Evolutionary conservation across 192 early-diverging fungal genomes (phyloP).

Genomic region (Coemansia brasiliensis): DNA sequence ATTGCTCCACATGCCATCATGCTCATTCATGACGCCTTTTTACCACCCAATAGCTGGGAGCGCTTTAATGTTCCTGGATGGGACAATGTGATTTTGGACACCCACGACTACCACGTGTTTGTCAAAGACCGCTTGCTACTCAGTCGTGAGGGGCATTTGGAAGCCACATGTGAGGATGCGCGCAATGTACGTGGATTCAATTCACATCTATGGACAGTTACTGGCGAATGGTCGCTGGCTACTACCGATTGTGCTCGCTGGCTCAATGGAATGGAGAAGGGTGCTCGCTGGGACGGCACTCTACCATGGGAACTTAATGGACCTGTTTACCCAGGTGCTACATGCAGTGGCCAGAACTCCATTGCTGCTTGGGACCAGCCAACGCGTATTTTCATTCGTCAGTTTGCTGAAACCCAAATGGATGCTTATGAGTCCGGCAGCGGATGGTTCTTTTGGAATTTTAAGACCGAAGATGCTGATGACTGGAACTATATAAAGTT

Average conservation of each 20-base stretch:
- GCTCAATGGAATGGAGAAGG: constrained; percentile 65
- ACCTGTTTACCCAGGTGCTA: constrained; percentile 48
- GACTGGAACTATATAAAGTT: constrained; percentile 75
- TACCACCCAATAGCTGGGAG: constrained; percentile 42
- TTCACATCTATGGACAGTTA: constrained; percentile 57
- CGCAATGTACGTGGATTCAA: constrained; percentile 41
- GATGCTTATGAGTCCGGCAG: constrained; percentile 66
- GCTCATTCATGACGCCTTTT: constrained; percentile 53
- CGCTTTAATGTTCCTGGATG: constrained; percentile 40
- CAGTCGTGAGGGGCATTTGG: constrained; percentile 32
- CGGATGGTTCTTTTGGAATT: constrained; percentile 79
- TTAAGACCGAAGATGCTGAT: constrained; percentile 69
- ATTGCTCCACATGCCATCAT: constrained; percentile 36
- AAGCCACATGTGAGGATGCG: constrained; percentile 37
- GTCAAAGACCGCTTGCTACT: constrained; percentile 35
- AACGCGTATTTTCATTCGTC: constrained; percentile 57
- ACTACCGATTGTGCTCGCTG: constrained; percentile 70
- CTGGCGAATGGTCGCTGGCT: constrained; percentile 74
- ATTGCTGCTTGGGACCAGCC: constrained; percentile 47
- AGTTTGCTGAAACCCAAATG: constrained; percentile 66
- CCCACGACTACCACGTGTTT: constrained; percentile 58
- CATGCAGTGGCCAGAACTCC: constrained; percentile 55
- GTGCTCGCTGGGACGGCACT: constrained; percentile 66
- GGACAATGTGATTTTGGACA: constrained; percentile 53
- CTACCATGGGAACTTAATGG: constrained; percentile 46